Base-by-base conservation (phyloP, 352 stramenopile genomes). In the Saprolegnia parasitica region DNA sequence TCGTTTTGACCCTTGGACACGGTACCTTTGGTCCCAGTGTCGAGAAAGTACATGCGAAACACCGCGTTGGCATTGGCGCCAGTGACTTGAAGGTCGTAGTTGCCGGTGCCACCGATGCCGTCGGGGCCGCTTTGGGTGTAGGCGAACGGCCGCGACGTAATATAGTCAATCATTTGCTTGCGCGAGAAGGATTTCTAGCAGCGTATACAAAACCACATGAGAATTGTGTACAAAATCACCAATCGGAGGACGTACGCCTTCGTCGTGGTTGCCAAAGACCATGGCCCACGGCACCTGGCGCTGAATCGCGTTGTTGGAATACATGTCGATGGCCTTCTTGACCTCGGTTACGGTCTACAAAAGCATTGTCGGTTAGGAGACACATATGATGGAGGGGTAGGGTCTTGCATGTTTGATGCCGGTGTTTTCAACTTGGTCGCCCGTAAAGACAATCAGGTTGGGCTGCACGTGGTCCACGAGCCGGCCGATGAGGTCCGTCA, bases 41-140 rank as follows among this genome's bases (percentile, higher is more conserved):
- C 81, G 32, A 89, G 56, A 65, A 89, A 87, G 65, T 87, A 89
- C 74, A 89, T 86, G 18, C 78, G 78, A 56, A 88, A 86, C 1
- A 87, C 74, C 0, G 61, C 72, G 11, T 74, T 57, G 10, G 67
- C 66, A 0, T 56, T 32, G 21, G 82, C 79, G 0, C 80, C 75
- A 3, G 76, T 65, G 23, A 90, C 73, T 20, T 74, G 74, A 0
- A 88, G 61, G 61, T 81, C 76, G 72, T 86, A 89, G 72, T 89
- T 89, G 18, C 81, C 81, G 1, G 85, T 58, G 0, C 81, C 78
- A 29, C 75, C 72, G 10, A 84, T 65, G 5, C 64, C 61, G 11
- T 47, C 29, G 5, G 81, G 80, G 2, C 81, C 81, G 10, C 72
- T 65, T 26, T 74, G 65, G 0, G 66, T 79, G 71, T 89, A 84